Evolutionary conservation across 208 protist genomes (phyloP), one percentile per base, ranked within the genome.

Genomic region (Acanthamoeba triangularis): DNA sequence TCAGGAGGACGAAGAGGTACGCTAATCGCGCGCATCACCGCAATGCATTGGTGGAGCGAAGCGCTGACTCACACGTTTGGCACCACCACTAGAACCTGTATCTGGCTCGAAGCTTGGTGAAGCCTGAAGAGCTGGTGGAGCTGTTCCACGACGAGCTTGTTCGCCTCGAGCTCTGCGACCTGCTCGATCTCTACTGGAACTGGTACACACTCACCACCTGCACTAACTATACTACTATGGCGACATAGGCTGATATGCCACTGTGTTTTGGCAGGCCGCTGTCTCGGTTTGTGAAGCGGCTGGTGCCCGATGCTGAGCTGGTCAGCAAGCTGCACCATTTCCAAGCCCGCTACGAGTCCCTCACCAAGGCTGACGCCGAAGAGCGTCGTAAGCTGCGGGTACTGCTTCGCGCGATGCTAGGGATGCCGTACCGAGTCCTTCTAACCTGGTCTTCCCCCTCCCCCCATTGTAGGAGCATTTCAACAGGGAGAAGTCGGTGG

Each of bases 181-280:
- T 80, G 72, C 72, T 80, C 33, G 72, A 80, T 80, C 35, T 49
- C 35, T 80, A 80, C 72, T 80, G 72, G 72, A 25, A 80, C 5
- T 80, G 72, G 72, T 80, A 80, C 72, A 14, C 33, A 37, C 69
- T 44, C 33, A 13, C 61, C 41, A 44, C 41, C 1, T 4, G 41
- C 41, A 47, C 41, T 8, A 47, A 2, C 41, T 2, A 8, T 8
- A 47, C 41, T 2, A 5, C 41, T 47, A 5, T 2, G 41, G 61
- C 25, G 16, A 59, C 11, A 59, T 59, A 16, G 52, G 11, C 11
- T 16, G 16, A 59, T 18, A 16, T 59, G 52, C 7, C 52, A 59
- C 52, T 59, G 52, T 59, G 52, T 59, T 7, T 16, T 7, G 7
- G 7, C 52, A 69, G 61, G 61, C 61, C 61, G 23, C 61, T 69